phyloP scores from a whole-genome alignment of 2,329 filamentous ascomycete species.

The Ophiostoma populinum region DNA sequence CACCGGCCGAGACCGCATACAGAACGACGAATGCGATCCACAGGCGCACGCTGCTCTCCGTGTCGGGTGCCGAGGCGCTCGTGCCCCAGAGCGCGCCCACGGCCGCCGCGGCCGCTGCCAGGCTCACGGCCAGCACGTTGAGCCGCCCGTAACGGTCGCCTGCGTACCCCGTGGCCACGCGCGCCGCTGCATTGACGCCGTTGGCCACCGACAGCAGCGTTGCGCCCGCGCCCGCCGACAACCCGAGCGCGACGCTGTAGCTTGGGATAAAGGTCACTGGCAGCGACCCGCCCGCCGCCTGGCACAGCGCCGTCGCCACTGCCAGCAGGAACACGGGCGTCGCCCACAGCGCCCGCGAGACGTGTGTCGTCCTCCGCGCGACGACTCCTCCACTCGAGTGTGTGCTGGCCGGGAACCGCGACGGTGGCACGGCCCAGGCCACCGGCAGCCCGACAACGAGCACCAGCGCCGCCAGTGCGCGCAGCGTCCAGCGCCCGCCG shows the following conservation, averaged over 20 bases:
- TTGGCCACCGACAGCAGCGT: constrained; percentile 27
- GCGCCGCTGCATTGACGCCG: constrained; percentile 26
- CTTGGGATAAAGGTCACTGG: constrained; percentile 30
- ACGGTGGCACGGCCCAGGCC: constrained; percentile 21
- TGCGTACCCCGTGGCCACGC: constrained; percentile 25
- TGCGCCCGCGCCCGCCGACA: constrained; percentile 22
- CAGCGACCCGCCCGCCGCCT: constrained; percentile 27
- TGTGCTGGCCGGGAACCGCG: constrained; percentile 22
- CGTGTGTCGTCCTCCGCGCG: constrained; percentile 18
- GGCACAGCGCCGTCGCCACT: constrained; percentile 57
- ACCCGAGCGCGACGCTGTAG: constrained; percentile 27
- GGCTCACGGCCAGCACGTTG: constrained; percentile 23
- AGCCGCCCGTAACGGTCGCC: constrained; percentile 29
- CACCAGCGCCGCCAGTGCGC: constrained; percentile 21
- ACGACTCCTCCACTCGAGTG: too few species aligned
- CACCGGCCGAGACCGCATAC: constrained; percentile 26
- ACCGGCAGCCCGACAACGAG: constrained; percentile 22
- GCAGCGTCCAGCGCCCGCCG: constrained; percentile 27
- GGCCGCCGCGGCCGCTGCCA: constrained; percentile 5
- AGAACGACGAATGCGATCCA: constrained; percentile 19
- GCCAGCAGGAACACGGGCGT: constrained; percentile 91
- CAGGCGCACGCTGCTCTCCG: constrained; percentile 2
- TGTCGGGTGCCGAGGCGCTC: constrained; percentile 6
- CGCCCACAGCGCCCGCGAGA: constrained; percentile 48
- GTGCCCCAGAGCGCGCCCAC: constrained; percentile 10